A percentile compares a stretch with the other conserved stretches of the same genome.
Evolutionary conservation across 148 eudicot species (phyloP).

Genomic region (Silene latifolia): DNA sequence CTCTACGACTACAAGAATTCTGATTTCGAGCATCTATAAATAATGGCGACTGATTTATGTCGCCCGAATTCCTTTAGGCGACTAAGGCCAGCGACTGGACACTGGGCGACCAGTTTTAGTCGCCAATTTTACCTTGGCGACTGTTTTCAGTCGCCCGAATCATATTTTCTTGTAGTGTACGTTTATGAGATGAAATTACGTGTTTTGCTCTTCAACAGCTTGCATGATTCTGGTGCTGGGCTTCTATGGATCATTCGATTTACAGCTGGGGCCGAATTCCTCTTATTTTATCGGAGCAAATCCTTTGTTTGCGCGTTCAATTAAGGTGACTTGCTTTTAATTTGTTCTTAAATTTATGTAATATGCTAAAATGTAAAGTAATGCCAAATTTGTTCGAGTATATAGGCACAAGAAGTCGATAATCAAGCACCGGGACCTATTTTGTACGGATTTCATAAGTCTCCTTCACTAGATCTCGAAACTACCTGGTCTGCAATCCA

Average conservation of each 20-base stretch:
- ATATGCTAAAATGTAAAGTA: too few relatives aligned
- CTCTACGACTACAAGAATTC: too few relatives aligned
- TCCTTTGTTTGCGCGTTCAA: conserved; percentile 44
- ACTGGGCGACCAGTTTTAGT: too few relatives aligned
- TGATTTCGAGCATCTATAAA: too few relatives aligned
- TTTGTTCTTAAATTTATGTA: neutral
- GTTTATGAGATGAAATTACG: too few relatives aligned
- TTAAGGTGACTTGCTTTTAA: conserved; percentile 37
- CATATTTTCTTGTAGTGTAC: too few relatives aligned
- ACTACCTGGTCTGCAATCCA: conserved; percentile 44
- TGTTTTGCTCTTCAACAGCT: too few relatives aligned
- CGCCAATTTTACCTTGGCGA: too few relatives aligned
- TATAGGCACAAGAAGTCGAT: conserved; percentile 43
- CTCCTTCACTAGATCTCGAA: conserved; percentile 57
- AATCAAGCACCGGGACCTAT: conserved; percentile 38
- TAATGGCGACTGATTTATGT: too few relatives aligned
- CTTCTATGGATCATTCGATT: conserved; percentile 43
- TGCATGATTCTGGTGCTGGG: conserved; percentile 49
- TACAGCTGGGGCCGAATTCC: conserved; percentile 49
- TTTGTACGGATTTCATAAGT: conserved; percentile 59
- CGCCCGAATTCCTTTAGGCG: too few relatives aligned
- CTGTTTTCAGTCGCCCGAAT: too few relatives aligned
- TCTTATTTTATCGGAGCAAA: conserved; percentile 38
- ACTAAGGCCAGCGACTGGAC: too few relatives aligned
- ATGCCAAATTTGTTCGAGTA: neutral